Base-by-base conservation (phyloP, 306 rosid genomes). In the Ochetophila trinervis region DNA sequence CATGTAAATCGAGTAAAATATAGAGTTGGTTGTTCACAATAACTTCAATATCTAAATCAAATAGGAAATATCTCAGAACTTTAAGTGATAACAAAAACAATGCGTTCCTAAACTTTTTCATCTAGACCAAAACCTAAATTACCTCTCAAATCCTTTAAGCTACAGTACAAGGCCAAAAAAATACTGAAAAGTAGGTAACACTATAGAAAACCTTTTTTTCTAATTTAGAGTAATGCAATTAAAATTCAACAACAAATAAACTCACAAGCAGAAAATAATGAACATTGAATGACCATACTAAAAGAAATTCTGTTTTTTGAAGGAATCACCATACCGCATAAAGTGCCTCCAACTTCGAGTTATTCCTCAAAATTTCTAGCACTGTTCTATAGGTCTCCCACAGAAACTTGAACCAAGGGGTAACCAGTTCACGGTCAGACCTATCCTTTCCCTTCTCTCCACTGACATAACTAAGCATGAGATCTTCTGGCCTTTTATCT, bases 311-410 rank as follows among this genome's bases (percentile, higher is more conserved):
- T 23, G 22, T 17, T 27, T 10, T 47, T 24, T 18, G 18, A 51
- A 60, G 74, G 53, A 67, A 76, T 21, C 22, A 21, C 20, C 58
- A 57, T 82, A 94, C 99, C 74, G 99, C 99, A 74, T 94, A 94
- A 17, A 94, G 82, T 16, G 96, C 88, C 79, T 94, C 99, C 80
- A 94, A 59, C 70, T 94, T 94, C 2, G 99, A 94, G 81, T 94
- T 94, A 80, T 94, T 94, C 30, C 99, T 76, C n/a, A 94, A 55
- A 59, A 94, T 90, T 51, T 94, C 99, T 20, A 94, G 99, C 80
- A 94, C 97, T 0, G 99, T 94, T 71, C 99, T 72, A 63, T 94
- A 94, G 7, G 99, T 94, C 76, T 94, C 99, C 99, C 99, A 94
- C 0, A 94, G 75, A 76, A 94, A 94, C 57, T 94, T 94, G 76